Conservation (phyloP, 2,329 filamentous ascomycete species). For the Colletotrichum tabaci region DNA sequence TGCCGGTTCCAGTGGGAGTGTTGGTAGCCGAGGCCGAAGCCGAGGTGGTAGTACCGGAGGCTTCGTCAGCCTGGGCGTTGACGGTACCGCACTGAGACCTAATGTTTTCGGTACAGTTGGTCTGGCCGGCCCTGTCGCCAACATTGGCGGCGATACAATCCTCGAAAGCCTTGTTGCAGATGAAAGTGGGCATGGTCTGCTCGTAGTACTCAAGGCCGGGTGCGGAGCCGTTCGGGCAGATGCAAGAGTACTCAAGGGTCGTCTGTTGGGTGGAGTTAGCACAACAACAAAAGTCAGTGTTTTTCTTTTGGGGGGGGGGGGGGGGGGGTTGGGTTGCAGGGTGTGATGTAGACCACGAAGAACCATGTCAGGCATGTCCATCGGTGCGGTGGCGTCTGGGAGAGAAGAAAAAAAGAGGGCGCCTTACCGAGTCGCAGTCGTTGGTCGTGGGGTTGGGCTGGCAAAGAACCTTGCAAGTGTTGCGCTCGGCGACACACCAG, state of each 20-base stretch:
- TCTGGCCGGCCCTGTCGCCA: slow-evolving; percentile 60
- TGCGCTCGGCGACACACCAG: slow-evolving; percentile 68
- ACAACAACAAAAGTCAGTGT: neutral
- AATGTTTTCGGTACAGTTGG: slow-evolving; percentile 65
- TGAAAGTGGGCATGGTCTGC: slow-evolving; percentile 67
- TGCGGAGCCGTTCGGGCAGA: slow-evolving; percentile 63
- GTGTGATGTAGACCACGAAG: slow-evolving; percentile 6
- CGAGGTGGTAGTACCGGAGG: slow-evolving; percentile 35
- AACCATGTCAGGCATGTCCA: neutral
- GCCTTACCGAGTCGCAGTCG: slow-evolving; percentile 63
- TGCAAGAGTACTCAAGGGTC: slow-evolving; percentile 64
- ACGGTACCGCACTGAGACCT: slow-evolving; percentile 63
- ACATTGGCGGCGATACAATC: slow-evolving; percentile 63
- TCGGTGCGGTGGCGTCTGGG: neutral
- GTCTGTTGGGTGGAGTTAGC: slow-evolving; percentile 49
- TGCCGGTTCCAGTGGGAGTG: slow-evolving; percentile 24
- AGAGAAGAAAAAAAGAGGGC: neutral
- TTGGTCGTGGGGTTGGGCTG: slow-evolving; percentile 55
- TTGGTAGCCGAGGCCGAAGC: slow-evolving; percentile 40
- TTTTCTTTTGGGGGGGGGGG: neutral
- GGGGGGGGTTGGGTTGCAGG: neutral
- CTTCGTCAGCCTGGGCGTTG: slow-evolving; percentile 27
- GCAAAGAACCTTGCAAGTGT: slow-evolving; percentile 67
- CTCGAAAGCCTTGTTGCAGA: slow-evolving; percentile 64
- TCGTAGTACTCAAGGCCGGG: slow-evolving; percentile 68